Base-by-base conservation (phyloP, 306 rosid species). In the Cyamopsis tetragonoloba region DNA sequence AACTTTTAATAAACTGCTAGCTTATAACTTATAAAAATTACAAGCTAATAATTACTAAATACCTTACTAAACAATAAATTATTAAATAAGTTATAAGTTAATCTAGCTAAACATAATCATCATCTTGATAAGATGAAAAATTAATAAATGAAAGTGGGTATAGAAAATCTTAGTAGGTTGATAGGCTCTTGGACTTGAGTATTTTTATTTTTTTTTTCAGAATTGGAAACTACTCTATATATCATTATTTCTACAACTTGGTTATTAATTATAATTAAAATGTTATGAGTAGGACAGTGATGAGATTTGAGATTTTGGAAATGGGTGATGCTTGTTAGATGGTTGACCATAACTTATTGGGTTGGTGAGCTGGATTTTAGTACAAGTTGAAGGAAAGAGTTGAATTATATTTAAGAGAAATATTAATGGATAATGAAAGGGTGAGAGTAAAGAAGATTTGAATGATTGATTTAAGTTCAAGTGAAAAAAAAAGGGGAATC, bases 391-490 rank as follows among this genome's bases (percentile, higher is more conserved):
- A 22, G 35, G 9, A 4, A 8, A 42, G 27, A 53, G 7, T 18
- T 31, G n/a, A 70, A 31, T 22, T 1, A 7, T 6, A 50, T 26
- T 14, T 5, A 27, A 2, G 76, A 23, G 24, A n/a, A 9, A 41
- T 42, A 50, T 32, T 22, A 14, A 9, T 57, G 28, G 34, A 57
- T 18, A 44, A 44, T 62, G 39, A 15, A 53, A 53, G 77, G 51
- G 72, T 77, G 67, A 8, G 77, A 77, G 72, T 70, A 62, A 77
- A 77, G 68, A 44, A 37, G 57, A 69, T 44, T n/a, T 23, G 43
- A 70, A 70, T 37, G 66, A 34, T 70, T 70, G 57, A 63, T 31
- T 77, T 17, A 72, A 72, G 54, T 61, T 35, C 26, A n/a, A n/a
- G n/a, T n/a, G n/a, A n/a, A n/a, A 2, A 70, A 53, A 53, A 35